Evolutionary conservation across 495 filamentous ascomycete species (phyloP), one percentile per base, ranked within the genome.

Genomic region (Xylaria longipes): DNA sequence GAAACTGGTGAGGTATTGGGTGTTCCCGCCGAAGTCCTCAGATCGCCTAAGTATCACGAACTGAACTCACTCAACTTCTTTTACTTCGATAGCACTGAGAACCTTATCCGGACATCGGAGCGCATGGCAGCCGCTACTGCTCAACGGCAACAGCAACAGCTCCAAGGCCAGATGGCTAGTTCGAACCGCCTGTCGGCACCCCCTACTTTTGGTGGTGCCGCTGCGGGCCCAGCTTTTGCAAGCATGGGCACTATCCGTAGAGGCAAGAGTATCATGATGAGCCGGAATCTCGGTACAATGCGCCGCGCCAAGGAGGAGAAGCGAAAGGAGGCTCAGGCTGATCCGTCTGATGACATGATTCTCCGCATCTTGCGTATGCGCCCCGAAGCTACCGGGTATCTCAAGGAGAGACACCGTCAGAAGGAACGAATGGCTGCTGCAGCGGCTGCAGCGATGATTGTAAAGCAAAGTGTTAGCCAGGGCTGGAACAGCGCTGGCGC

Each of bases 271-370:
- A 95, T 99, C 82, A 94, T 98, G 92, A 91, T 97, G 78, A 94
- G 90, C 74, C 90, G 94, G 39, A 99, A 99, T 78, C 83, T 99
- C 41, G 95, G 96, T 48, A 98, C 97, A 14, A 98, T 99, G 94
- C 90, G 87, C 76, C 93, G 95, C 77, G 93, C 92, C 56, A 99
- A 99, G 76, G 93, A 96, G 78, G 95, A 97, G 81, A 98, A 97
- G 81, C 87, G 96, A 65, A 94, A 93, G 72, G 95, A 98, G 78
- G 93, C 93, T 15, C 96, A 99, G 79, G 95, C 97, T 4, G 97
- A 98, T 74, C 95, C 97, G 9, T 97, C 92, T 78, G 96, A 99
- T 79, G 96, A 99, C 79, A 98, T 98, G 93, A 98, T 99, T 72
- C 82, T 99, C 48, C 88, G 96, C 17, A 98, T 99, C 72, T 80